Conservation (phyloP, 75 land plant genomes). For the Pseudotsuga menziesii region DNA sequence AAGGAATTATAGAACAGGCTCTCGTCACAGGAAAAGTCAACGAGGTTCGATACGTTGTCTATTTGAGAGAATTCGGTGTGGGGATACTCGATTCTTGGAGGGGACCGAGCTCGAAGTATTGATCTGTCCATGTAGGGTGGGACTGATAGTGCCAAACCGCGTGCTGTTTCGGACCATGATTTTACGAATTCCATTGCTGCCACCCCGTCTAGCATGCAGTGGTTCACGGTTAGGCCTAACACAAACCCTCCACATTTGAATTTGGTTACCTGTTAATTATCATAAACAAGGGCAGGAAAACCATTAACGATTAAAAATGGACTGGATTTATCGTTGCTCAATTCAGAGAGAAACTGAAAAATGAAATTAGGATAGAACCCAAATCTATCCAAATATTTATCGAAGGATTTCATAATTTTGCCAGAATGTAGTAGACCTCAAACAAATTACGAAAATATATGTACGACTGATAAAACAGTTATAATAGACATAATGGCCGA, state of each 20-base stretch:
- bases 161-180: slow-evolving; percentile 43
- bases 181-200: slow-evolving; percentile 49
- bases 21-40: slow-evolving; percentile 27
- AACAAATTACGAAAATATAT: too few species aligned
- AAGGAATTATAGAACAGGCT: slow-evolving; percentile 49
- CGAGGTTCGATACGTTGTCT: slow-evolving; percentile 44
- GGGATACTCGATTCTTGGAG: slow-evolving; percentile 25
- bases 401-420: too few species aligned
- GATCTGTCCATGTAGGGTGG: slow-evolving; percentile 31
- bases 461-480: too few species aligned
- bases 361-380: too few species aligned
- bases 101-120: slow-evolving; percentile 21
- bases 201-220: slow-evolving; percentile 51
- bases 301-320: too few species aligned
- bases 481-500: too few species aligned
- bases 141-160: slow-evolving; percentile 26
- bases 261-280: slow-evolving; percentile 36
- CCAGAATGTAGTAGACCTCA: too few species aligned
- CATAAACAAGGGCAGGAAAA: neutral
- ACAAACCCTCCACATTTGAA: slow-evolving; percentile 60
- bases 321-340: too few species aligned
- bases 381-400: too few species aligned
- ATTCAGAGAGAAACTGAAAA: too few species aligned
- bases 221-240: slow-evolving; percentile 43
- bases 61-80: slow-evolving; percentile 55